phyloP scores from a whole-genome alignment of 1,284 basidiomycete species.

The Ganoderma lingzhi region DNA sequence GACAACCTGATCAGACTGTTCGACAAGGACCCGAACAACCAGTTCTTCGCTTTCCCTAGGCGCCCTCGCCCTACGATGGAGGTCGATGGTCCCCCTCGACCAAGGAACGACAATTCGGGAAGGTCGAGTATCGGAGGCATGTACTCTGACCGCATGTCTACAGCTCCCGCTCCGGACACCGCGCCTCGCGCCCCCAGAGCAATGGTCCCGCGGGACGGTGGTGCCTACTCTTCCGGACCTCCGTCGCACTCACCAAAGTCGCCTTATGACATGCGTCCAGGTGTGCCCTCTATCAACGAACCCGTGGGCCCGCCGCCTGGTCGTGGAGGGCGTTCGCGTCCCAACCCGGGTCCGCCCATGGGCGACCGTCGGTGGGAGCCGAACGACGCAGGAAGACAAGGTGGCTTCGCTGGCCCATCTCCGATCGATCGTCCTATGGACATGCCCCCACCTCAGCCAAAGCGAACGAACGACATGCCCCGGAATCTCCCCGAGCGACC shows the following conservation, averaged over 20 bases:
- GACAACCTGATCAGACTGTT: background rate
- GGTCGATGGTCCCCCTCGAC: slow-evolving; percentile 32
- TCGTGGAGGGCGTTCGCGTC: slow-evolving; percentile 14
- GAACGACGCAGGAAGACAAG: slow-evolving; percentile 8
- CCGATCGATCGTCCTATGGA: slow-evolving; percentile 1
- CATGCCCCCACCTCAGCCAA: background rate
- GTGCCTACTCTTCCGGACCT: slow-evolving; percentile 8
- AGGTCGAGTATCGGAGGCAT: slow-evolving; percentile 28
- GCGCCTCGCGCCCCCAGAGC: slow-evolving; percentile 48
- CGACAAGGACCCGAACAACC: background rate
- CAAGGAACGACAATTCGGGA: background rate
- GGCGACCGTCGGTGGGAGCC: slow-evolving; percentile 24
- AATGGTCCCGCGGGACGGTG: slow-evolving; percentile 40
- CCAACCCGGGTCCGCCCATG: background rate
- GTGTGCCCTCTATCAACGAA: slow-evolving; percentile 5
- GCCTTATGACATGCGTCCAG: slow-evolving; percentile 15
- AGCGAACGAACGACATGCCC: slow-evolving; percentile 8
- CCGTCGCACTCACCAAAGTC: slow-evolving; percentile 11
- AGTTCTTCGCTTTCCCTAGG: no score
- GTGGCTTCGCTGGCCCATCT: slow-evolving; percentile 17
- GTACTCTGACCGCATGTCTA: slow-evolving; percentile 36
- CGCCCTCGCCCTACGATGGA: slow-evolving; percentile 38
- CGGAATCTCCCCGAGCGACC: slow-evolving; percentile 24
- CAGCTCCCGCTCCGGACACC: slow-evolving; percentile 32
- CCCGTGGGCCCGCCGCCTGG: background rate